These are phyloP conservation scores for Lipomyces chichibuensis DNA, from an alignment of 805 yeast genomes.

Conservation along the genomic window DNA sequence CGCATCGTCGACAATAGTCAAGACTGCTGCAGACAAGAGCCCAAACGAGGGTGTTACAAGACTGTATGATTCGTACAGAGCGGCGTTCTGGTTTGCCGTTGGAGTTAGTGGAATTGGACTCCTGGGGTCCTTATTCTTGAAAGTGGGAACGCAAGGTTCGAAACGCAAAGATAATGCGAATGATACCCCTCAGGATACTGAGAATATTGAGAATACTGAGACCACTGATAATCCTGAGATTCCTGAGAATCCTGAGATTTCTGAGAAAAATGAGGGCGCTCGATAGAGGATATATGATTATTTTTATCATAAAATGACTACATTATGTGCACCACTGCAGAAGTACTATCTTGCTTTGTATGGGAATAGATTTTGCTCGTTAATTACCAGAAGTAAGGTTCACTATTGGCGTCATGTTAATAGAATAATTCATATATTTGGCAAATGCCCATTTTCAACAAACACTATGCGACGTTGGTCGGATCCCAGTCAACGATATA, in stretches of 20 bases:
- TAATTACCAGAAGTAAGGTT: not conserved
- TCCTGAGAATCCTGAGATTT: not conserved
- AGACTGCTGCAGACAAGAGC: conserved; percentile 37
- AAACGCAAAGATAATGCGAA: not conserved
- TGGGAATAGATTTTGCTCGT: not conserved
- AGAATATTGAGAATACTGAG: not conserved
- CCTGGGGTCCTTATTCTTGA: conserved; percentile 41
- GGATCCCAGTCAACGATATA: conserved; percentile 47
- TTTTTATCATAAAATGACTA: not conserved
- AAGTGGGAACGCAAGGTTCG: conserved; percentile 44
- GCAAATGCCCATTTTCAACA: not conserved
- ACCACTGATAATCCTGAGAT: no score
- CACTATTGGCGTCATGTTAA: not conserved
- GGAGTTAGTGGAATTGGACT: conserved; percentile 44
- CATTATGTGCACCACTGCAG: not conserved
- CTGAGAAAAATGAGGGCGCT: not conserved
- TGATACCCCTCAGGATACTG: not conserved
- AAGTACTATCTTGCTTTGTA: not conserved
- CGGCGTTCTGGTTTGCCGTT: conserved; percentile 41
- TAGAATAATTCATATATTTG: not conserved
- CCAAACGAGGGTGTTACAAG: conserved; percentile 11
- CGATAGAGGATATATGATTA: not conserved
- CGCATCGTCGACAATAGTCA: conserved; percentile 49
- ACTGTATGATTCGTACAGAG: conserved; percentile 25
- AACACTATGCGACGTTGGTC: conserved; percentile 27